Evolutionary conservation across 257 asterid species (phyloP), one percentile per base, ranked within the genome.

Genomic region (Lavandula angustifolia): DNA sequence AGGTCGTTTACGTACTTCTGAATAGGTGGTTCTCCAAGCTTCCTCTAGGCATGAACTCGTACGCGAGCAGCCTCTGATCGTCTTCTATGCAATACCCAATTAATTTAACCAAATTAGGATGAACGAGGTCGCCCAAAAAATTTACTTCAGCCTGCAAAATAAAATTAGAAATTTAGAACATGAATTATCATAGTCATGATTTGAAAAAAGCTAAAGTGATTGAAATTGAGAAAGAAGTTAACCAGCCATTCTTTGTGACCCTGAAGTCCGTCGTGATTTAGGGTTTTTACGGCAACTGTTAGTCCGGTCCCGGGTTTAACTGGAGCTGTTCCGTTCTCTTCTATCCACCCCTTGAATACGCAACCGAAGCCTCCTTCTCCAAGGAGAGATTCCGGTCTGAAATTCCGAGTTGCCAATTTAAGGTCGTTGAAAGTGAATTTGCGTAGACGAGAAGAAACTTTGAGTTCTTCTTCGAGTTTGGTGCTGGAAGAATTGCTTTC

Each of bases 191-290:
- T 68, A 4, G 5, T 32, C 35, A 44, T 44, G 18, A 58, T 22
- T 42, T 53, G 42, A 14, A 60, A 50, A 48, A 13, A n/a, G 4
- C 17, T 31, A 43, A 57, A 34, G 12, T 4, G 37, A 49, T 27
- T 17, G 16, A 37, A 44, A 64, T 34, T 11, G 48, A 69, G 46
- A 72, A 75, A 75, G 73, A 35, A 60, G 49, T 86, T 27, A 69
- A 87, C 95, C 87, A 87, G 89, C 95, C 95, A 87, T 78, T 87
- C 95, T 81, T 73, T 87, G 85, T 87, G 95, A 67, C 95, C 95
- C 87, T 87, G 95, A 74, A 87, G 86, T 7, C 95, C 95, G 27
- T 84, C 95, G 7, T 84, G 91, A 72, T 86, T 86, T 54, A 86
- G 84, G 57, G 89, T 87, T 75, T 84, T 87, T 69, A 87, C 95